Base-by-base conservation (phyloP, 2,329 filamentous ascomycete species). In the Coniochaeta sp. region DNA sequence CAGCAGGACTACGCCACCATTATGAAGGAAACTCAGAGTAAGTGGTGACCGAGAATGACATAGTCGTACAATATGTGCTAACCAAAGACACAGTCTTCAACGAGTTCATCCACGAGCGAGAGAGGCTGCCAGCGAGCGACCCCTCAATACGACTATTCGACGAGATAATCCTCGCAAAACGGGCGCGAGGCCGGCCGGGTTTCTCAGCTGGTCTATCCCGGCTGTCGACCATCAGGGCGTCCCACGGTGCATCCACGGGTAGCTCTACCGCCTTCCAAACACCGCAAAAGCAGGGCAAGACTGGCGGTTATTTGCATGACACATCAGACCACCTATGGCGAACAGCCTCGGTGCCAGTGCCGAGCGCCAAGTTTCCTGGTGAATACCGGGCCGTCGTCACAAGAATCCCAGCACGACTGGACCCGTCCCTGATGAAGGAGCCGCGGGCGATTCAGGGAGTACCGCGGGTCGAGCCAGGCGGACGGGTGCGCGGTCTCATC, bases 401-500 rank as follows among this genome's bases (percentile, higher is more conserved):
- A 12, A 72, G 83, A 58, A 83, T 89, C 32, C 94, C 94, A 5
- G 83, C 89, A 7, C 91, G 89, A 63, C 78, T 99, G 9, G 94
- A 99, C 61, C 80, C 86, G 4, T 81, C 83, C 13, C 74, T 96
- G 46, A 96, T 97, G 90, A 89, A 90, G 66, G 91, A 96, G 69
- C 91, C 91, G 27, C 81, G 91, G 53, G 84, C 89, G 56, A 92
- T 96, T 33, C 90, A 95, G 66, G 91, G 91, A 31, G 84, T 91
- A n/a, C 91, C 91, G 22, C 72, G 81, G 30, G 75, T 78, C 16
- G 78, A 81, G 53, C 73, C 75, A 52, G n/a, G n/a, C n/a, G 72
- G 73, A n/a, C 67, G 75, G 28, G 69, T 69, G 7, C 71, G 72
- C 33, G 75, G 76, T 26, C 67, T 83, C 48, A 61, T 77, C 50